phyloP scores from a whole-genome alignment of 192 early-diverging fungal species.

The Coemansia sp. region DNA sequence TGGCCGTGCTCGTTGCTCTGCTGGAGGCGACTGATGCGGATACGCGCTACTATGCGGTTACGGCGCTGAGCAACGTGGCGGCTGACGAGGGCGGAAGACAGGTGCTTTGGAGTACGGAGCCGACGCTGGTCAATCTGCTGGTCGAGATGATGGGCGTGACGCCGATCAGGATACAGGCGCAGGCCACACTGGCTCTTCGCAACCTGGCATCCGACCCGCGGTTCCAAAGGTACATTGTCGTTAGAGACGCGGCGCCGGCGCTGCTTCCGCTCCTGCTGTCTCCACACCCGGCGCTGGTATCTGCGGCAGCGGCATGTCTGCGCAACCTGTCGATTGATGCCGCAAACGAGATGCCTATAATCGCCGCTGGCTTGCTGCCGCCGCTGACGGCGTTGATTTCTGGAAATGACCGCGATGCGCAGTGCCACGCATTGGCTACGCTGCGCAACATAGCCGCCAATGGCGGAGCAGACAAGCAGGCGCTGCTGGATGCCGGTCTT shows the following conservation, averaged over 20 bases:
- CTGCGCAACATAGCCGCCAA: conserved; percentile 43
- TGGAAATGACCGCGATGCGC: conserved; percentile 24
- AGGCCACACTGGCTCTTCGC: conserved; percentile 76
- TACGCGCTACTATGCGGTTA: conserved; percentile 82
- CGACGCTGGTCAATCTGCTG: conserved; percentile 60
- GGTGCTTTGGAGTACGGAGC: conserved; percentile 61
- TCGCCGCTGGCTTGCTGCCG: conserved; percentile 71
- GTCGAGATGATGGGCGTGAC: conserved; percentile 64
- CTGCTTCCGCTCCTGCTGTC: conserved; percentile 67
- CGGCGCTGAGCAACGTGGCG: conserved; percentile 80
- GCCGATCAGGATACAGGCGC: conserved; percentile 72
- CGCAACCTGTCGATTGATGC: conserved; percentile 86
- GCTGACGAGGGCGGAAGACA: conserved; percentile 66
- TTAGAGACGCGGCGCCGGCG: conserved; percentile 62
- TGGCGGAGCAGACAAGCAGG: conserved; percentile 21
- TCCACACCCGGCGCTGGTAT: conserved; percentile 56
- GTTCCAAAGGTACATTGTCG: conserved; percentile 74
- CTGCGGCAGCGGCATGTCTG: conserved; percentile 80
- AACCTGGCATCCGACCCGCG: conserved; percentile 73
- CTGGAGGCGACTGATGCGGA: conserved; percentile 70
- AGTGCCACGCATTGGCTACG: conserved; percentile 35
- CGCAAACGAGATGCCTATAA: conserved; percentile 76
- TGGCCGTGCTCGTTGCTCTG: conserved; percentile 72
- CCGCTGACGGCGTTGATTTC: conserved; percentile 23
- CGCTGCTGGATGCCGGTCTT: conserved; percentile 24